Evolutionary conservation across 495 filamentous ascomycete genomes (phyloP), one percentile per base, ranked within the genome.

Genomic region (Baudoinia panamericana): DNA sequence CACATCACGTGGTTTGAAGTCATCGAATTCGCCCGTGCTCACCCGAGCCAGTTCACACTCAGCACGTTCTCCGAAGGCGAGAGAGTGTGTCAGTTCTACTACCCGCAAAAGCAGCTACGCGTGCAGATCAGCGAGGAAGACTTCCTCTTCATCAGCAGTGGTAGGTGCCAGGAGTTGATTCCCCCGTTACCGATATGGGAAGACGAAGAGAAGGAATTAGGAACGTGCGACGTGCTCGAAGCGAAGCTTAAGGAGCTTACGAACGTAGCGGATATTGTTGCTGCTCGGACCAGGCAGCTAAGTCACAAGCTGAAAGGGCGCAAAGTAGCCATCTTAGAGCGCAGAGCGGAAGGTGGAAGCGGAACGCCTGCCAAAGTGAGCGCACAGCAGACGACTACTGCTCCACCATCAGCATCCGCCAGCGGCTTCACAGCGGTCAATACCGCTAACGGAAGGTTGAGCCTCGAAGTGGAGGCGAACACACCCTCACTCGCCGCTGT

Each of bases 81-180:
- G 43, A 73, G 74, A 16, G 74, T 76, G 23, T 88, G 84, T 47
- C 82, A 82, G 42, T 87, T 90, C 58, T 73, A 78, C 45, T 51
- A 51, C 24, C 48, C 48, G 20, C 75, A 83, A 33, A 84, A 84
- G 51, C 80, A 84, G 46, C 73, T 76, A 50, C 71, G 78, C 18
- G 80, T 90, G 24, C 83, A 92, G 59, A 88, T 93, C 45, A 77
- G 75, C 25, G 83, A 90, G 58, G 84, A 88, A 55, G 84, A 93
- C 55, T 90, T 76, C 63, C 68, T 82, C 26, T 61, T 93, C 39
- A 83, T 93, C 53, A 68, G 71, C 18, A 85, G 80, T 12, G 84
- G 84, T 21, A 79, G 81, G 46, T 74, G 84, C 12, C 80, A 90
- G 59, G 78, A 84, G 60, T 75, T 93, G 61, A 82, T 82, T 22